Percentiles rank a stretch among this genome's conserved stretches.
Evolutionary conservation across 345 rosid genomes (phyloP).

Genomic region (Laguncularia racemosa): DNA sequence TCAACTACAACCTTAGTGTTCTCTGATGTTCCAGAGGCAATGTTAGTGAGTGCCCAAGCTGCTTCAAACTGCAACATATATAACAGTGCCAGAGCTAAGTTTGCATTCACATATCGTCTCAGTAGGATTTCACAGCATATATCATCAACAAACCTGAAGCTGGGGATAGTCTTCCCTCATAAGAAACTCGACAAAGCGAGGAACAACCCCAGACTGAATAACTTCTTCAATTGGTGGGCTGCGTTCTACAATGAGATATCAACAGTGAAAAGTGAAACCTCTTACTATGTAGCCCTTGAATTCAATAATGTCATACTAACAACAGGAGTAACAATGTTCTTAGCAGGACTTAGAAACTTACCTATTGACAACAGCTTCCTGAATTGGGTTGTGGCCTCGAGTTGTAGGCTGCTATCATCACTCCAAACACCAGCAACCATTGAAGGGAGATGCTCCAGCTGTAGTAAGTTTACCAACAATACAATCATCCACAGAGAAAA

Average conservation of each 20-base stretch:
- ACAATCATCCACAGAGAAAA: neutral
- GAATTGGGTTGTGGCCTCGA: conserved; percentile 79
- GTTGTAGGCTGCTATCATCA: conserved; percentile 49
- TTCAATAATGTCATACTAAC: too few relatives aligned
- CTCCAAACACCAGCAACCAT: conserved; percentile 68
- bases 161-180: conserved; percentile 62
- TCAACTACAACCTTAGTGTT: conserved; percentile 82
- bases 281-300: too few relatives aligned
- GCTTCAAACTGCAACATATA: conserved; percentile 54
- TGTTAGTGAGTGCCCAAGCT: conserved; percentile 88
- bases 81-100: neutral
- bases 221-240: conserved; percentile 86
- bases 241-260: conserved; percentile 36
- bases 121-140: neutral
- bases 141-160: conserved; percentile 50
- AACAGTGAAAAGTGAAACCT: too few relatives aligned
- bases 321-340: too few relatives aligned
- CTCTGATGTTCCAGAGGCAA: conserved; percentile 89
- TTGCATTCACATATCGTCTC: neutral
- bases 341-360: conserved; percentile 7
- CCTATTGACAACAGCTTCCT: conserved; percentile 79
- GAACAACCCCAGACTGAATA: conserved; percentile 69
- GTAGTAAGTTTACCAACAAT: neutral
- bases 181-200: conserved; percentile 88
- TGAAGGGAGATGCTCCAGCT: conserved; percentile 74